Conservation (phyloP, 805 yeast genomes). For the Kluyveromyces nonfermentans region DNA sequence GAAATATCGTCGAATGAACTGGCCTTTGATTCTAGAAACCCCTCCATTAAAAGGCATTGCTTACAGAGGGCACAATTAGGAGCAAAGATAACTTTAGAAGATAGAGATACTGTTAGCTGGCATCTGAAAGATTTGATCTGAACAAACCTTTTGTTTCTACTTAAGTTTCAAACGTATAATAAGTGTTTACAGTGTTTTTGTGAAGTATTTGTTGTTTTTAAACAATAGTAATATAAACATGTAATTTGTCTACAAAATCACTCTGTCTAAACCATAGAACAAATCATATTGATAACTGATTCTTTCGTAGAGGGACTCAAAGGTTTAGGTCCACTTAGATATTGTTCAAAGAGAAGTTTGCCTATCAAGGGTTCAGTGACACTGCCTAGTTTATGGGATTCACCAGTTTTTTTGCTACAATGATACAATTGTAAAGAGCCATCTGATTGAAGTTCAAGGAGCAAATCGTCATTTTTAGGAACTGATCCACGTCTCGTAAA, state of each 20-base stretch:
- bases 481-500: slow-evolving; percentile 64
- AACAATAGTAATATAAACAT: no score
- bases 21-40: slow-evolving; percentile 3
- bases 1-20: slow-evolving; percentile 18
- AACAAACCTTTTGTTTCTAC: no score
- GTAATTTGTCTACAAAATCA: no score
- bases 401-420: slow-evolving; percentile 32
- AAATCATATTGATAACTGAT: slow-evolving; percentile 16
- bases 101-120: slow-evolving; percentile 6
- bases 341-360: slow-evolving; percentile 62
- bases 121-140: slow-evolving; percentile 4
- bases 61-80: slow-evolving; percentile 10
- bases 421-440: slow-evolving; percentile 41
- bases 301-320: slow-evolving; percentile 22
- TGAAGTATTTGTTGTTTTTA: neutral
- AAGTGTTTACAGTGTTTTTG: neutral
- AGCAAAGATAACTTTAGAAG: slow-evolving; percentile 9
- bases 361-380: slow-evolving; percentile 55
- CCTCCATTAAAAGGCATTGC: slow-evolving; percentile 1
- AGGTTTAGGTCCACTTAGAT: slow-evolving; percentile 49
- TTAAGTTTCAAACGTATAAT: no score
- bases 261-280: slow-evolving; percentile 8
- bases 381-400: slow-evolving; percentile 41
- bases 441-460: slow-evolving; percentile 42
- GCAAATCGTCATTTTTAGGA: slow-evolving; percentile 60